Evolutionary conservation across 371 early-diverging fungal genomes (phyloP).

Genomic region (Umbelopsis sp.): DNA sequence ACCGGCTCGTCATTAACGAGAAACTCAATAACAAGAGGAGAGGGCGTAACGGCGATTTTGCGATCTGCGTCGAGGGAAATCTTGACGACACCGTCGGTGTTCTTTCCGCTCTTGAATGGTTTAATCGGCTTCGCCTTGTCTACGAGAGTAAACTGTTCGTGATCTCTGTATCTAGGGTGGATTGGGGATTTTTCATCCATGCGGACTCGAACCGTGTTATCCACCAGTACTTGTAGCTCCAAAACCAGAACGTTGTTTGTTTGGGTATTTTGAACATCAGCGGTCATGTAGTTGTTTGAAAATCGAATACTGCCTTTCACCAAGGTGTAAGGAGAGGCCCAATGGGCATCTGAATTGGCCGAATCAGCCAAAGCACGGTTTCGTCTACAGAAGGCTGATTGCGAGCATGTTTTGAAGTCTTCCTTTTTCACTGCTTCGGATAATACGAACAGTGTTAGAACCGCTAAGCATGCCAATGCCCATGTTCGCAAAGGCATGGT

Average conservation of each 20-base stretch:
- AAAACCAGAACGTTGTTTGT: constrained; percentile 51
- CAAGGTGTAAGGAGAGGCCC: constrained; percentile 68
- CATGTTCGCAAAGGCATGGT: constrained; percentile 11
- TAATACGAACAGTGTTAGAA: constrained; percentile 12
- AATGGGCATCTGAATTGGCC: constrained; percentile 34
- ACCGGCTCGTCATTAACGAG: constrained; percentile 61
- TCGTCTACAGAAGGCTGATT: constrained; percentile 88
- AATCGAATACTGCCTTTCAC: constrained; percentile 52
- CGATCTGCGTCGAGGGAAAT: constrained; percentile 28
- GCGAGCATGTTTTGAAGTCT: constrained; percentile 91
- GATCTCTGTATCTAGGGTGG: constrained; percentile 73
- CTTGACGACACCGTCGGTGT: constrained; percentile 26
- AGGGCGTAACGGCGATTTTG: constrained; percentile 54
- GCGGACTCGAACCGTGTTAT: constrained; percentile 69
- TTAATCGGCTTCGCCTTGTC: constrained; percentile 39
- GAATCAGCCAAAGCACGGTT: constrained; percentile 86
- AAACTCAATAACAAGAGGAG: constrained; percentile 73
- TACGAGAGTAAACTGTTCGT: constrained; percentile 62
- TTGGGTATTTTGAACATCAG: constrained; percentile 61
- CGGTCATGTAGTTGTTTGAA: constrained; percentile 53
- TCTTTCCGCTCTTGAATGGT: constrained; percentile 25
- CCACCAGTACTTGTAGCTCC: constrained; percentile 56
- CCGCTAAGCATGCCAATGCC: constrained; percentile 16
- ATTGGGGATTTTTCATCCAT: constrained; percentile 72
- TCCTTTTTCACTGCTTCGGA: constrained; percentile 63